phyloP scores from a whole-genome alignment of 768 basidiomycete genomes.

The Fibroporia radiculosa region DNA sequence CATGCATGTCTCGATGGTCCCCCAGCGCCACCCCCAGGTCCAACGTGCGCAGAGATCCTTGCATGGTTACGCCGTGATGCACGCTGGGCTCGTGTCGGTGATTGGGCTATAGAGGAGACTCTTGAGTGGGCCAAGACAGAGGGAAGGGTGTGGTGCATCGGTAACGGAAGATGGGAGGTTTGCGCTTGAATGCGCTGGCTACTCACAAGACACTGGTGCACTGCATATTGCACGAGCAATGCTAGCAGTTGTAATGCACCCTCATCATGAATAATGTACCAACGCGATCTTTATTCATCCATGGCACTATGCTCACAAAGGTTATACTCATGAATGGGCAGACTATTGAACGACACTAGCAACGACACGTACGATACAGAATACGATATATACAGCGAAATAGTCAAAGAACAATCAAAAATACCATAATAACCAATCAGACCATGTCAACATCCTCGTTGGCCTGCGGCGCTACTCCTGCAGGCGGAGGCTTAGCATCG shows the following conservation, averaged over 20 bases:
- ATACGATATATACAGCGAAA: neutral
- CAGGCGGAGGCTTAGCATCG: constrained; percentile 24
- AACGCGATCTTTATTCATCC: no score
- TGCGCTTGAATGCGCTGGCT: constrained; percentile 14
- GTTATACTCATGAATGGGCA: no score
- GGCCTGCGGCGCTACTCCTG: constrained; percentile 10
- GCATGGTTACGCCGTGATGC: constrained; percentile 44
- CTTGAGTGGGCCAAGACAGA: constrained; percentile 36
- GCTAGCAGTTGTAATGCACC: no score
- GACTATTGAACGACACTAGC: no score
- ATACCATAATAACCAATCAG: constrained; percentile 1
- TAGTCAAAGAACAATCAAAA: neutral
- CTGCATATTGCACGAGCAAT: no score
- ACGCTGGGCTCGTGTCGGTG: constrained; percentile 57
- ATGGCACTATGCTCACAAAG: no score
- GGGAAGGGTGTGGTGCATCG: constrained; percentile 26
- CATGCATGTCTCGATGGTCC: constrained; percentile 2
- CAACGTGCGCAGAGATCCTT: constrained; percentile 40
- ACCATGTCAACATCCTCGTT: constrained; percentile 16
- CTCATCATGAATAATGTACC: no score
- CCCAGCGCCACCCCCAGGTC: constrained; percentile 17
- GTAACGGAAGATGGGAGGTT: constrained; percentile 28
- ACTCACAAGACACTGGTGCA: no score
- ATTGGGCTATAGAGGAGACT: constrained; percentile 59
- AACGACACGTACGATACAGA: neutral